These are phyloP conservation scores for Quercus agrifolia DNA, from an alignment of 306 rosid species.

Conservation along the genomic window DNA sequence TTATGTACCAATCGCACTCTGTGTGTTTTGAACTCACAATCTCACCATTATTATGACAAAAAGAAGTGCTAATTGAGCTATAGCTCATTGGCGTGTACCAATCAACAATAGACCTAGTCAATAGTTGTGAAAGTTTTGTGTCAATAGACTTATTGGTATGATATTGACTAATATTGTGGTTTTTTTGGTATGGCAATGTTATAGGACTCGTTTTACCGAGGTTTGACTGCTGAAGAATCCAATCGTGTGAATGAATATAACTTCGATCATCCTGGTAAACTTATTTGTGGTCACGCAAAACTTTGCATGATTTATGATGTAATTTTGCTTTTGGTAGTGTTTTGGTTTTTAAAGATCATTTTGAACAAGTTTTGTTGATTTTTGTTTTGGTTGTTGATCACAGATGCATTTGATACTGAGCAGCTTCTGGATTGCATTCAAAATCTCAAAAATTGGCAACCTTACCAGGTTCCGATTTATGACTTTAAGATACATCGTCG, in stretches of 20 bases:
- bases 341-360: background rate
- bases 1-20: no score
- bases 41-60: no score
- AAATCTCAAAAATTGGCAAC: slow-evolving; percentile 62
- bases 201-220: slow-evolving; percentile 94
- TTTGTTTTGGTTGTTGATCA: background rate
- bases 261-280: slow-evolving; percentile 92
- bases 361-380: background rate
- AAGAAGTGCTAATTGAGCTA: no score
- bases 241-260: slow-evolving; percentile 81
- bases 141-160: background rate
- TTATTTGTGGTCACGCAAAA: background rate
- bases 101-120: no score
- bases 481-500: slow-evolving; percentile 93
- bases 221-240: slow-evolving; percentile 81
- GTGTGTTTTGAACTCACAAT: no score
- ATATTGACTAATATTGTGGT: background rate
- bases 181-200: background rate
- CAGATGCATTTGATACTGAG: slow-evolving; percentile 93
- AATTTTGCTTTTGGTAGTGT: background rate
- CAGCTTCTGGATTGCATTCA: slow-evolving; percentile 79
- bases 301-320: background rate
- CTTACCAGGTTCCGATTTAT: slow-evolving; percentile 81
- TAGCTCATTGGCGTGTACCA: no score
- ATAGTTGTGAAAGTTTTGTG: no score